These are phyloP conservation scores for Flaveria trinervia DNA, from an alignment of 129 eudicot species.

Conservation along the genomic window DNA sequence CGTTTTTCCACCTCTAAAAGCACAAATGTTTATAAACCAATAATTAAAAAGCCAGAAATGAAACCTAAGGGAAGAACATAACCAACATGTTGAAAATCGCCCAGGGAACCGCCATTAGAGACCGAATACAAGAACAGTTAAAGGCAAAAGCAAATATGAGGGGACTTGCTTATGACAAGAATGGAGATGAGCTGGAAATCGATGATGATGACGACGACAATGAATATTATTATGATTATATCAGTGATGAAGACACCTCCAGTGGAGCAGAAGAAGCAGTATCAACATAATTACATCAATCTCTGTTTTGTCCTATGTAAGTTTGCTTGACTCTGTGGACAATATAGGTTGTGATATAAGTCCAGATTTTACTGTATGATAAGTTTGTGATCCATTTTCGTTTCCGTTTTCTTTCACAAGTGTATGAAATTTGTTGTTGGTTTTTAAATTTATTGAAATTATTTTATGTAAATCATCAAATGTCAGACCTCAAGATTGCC, in stretches of 20 bases:
- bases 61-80: not conserved
- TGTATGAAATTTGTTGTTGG: constrained; percentile 18
- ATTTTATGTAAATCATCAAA: not conserved
- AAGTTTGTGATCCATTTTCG: constrained; percentile 3
- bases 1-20: not conserved
- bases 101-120: constrained; percentile 91
- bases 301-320: not conserved
- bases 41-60: not conserved
- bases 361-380: constrained; percentile 24
- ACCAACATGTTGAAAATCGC: not conserved
- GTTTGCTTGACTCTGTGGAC: constrained; percentile 18
- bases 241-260: constrained; percentile 56
- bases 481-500: too few species aligned
- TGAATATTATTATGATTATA: constrained; percentile 51
- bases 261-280: constrained; percentile 35
- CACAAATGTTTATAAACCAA: not conserved
- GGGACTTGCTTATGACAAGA: constrained; percentile 40
- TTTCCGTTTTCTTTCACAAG: constrained; percentile 6
- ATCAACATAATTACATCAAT: not conserved
- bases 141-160: constrained; percentile 45
- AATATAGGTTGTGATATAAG: constrained; percentile 30
- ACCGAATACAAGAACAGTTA: constrained; percentile 71
- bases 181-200: constrained; percentile 31
- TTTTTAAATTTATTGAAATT: not conserved
- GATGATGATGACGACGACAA: constrained; percentile 35